phyloP scores from a whole-genome alignment of 2,329 filamentous ascomycete species.

The Annulohypoxylon truncatum region DNA sequence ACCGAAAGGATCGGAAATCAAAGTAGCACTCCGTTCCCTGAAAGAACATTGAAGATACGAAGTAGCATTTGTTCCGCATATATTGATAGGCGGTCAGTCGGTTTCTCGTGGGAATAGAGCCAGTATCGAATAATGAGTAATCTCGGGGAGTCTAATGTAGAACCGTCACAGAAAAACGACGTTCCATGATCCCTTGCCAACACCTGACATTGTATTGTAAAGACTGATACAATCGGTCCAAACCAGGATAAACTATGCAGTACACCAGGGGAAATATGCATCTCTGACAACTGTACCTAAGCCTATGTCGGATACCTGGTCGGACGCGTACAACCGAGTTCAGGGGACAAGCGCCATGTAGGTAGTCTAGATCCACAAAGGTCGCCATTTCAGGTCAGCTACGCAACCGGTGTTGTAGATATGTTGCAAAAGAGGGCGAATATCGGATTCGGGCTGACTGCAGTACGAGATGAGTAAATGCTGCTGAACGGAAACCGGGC shows the following conservation, averaged over 20 bases:
- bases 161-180: constrained; percentile 49
- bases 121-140: neutral
- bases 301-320: constrained; percentile 54
- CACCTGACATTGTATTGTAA: constrained; percentile 49
- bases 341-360: constrained; percentile 17
- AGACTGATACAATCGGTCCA: constrained; percentile 49
- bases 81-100: constrained; percentile 28
- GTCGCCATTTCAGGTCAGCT: constrained; percentile 26
- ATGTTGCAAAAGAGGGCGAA: constrained; percentile 20
- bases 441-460: constrained; percentile 21
- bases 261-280: constrained; percentile 47
- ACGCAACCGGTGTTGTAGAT: constrained; percentile 7
- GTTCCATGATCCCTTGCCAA: constrained; percentile 56
- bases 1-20: constrained; percentile 18
- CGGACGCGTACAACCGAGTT: constrained; percentile 51
- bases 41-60: constrained; percentile 28
- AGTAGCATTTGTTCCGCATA: constrained; percentile 15
- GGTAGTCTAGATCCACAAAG: constrained; percentile 24
- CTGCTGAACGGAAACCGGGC: constrained; percentile 58
- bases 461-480: constrained; percentile 57
- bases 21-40: constrained; percentile 17
- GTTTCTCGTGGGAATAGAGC: neutral
- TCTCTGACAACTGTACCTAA: constrained; percentile 52
- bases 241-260: constrained; percentile 49
- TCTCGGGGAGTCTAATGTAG: neutral